phyloP scores from a whole-genome alignment of 768 basidiomycete genomes.

The Hygrocybe punicea region DNA sequence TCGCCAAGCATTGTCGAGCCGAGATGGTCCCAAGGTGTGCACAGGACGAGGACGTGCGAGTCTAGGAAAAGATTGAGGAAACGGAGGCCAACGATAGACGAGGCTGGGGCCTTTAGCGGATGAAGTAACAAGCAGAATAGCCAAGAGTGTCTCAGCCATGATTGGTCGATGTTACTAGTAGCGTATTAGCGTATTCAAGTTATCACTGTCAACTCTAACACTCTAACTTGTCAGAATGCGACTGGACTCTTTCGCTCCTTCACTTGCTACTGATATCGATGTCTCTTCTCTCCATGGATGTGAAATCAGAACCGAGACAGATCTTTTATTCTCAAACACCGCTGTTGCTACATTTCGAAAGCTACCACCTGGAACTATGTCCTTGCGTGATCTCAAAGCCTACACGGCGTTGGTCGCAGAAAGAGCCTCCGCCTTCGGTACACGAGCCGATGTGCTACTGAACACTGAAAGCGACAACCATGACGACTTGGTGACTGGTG shows the following conservation, averaged over 20 bases:
- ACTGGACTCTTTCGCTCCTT: slow-evolving; percentile 36
- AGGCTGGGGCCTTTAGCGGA: slow-evolving; percentile 77
- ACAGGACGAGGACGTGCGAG: slow-evolving; percentile 67
- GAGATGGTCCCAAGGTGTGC: slow-evolving; percentile 42
- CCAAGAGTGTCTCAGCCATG: slow-evolving; percentile 78
- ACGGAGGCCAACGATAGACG: slow-evolving; percentile 83
- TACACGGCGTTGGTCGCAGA: slow-evolving; percentile 40
- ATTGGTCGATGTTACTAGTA: no score
- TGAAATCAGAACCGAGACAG: slow-evolving; percentile 54
- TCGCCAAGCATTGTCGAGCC: slow-evolving; percentile 72
- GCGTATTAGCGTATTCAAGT: no score
- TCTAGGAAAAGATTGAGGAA: slow-evolving; percentile 58
- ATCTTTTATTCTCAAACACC: slow-evolving; percentile 52
- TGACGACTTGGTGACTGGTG: slow-evolving; percentile 35
- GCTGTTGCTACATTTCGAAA: slow-evolving; percentile 48
- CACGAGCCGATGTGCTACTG: slow-evolving; percentile 34
- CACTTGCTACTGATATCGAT: slow-evolving; percentile 25
- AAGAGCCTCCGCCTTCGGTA: slow-evolving; percentile 43
- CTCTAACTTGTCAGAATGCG: slow-evolving; percentile 33
- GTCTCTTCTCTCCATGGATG: slow-evolving; percentile 44
- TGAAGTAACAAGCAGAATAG: slow-evolving; percentile 78
- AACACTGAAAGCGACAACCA: slow-evolving; percentile 19
- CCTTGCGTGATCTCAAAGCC: slow-evolving; percentile 46
- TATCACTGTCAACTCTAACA: background rate
- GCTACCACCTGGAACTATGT: slow-evolving; percentile 48